Conservation (phyloP, 2,329 filamentous ascomycete species). For the Penicillium fuscoglaucum region DNA sequence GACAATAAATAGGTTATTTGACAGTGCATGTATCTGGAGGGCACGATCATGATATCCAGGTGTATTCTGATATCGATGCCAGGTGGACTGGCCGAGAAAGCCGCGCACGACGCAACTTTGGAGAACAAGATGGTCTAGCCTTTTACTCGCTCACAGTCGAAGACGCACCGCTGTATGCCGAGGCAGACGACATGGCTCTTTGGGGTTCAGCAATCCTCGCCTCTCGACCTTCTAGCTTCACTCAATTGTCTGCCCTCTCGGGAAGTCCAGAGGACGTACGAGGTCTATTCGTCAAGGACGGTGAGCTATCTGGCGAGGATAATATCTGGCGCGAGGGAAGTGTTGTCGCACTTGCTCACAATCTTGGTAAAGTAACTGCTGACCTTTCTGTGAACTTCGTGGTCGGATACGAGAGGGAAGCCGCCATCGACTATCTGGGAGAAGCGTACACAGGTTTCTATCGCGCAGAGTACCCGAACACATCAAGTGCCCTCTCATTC, state of each 20-base stretch:
- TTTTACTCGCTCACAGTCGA: conserved; percentile 38
- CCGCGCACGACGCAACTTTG: conserved; percentile 27
- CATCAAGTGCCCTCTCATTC: too few relatives aligned
- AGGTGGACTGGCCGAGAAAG: conserved; percentile 43
- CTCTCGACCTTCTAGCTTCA: conserved; percentile 30
- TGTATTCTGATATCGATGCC: conserved; percentile 48
- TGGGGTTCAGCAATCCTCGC: conserved; percentile 47
- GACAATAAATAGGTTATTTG: conserved; percentile 37
- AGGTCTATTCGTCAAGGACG: conserved; percentile 34
- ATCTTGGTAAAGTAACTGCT: too few relatives aligned
- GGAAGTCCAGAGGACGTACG: conserved; percentile 33
- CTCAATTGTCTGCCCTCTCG: conserved; percentile 32
- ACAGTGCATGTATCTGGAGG: conserved; percentile 37
- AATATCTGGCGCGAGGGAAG: conserved; percentile 30
- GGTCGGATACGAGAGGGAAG: too few relatives aligned
- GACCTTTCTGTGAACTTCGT: too few relatives aligned
- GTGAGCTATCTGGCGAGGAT: conserved; percentile 29
- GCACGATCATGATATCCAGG: conserved; percentile 35
- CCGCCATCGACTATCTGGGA: too few relatives aligned
- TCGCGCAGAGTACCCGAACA: too few relatives aligned
- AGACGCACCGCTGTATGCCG: conserved; percentile 34
- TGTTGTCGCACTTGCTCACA: conserved; percentile 30
- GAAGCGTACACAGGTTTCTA: too few relatives aligned
- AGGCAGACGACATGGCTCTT: conserved; percentile 43
- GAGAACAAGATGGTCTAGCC: conserved; percentile 25